Evolutionary conservation across 805 yeast genomes (phyloP).

Genomic region (Wickerhamiella domercqiae): DNA sequence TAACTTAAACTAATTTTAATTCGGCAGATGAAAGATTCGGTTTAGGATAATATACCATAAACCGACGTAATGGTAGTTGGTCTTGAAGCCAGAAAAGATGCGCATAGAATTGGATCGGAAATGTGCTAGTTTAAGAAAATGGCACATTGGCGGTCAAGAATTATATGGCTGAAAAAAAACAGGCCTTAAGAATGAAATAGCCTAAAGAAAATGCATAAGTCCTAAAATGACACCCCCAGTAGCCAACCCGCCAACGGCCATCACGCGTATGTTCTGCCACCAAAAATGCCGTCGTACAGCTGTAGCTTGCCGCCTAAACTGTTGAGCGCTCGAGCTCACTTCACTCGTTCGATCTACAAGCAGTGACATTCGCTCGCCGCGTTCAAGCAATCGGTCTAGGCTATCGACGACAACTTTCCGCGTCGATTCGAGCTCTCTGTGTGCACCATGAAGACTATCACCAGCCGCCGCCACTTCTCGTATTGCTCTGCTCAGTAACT

Average conservation of each 20-base stretch:
- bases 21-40: too few relatives aligned
- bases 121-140: too few relatives aligned
- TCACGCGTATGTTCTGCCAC: constrained; percentile 34
- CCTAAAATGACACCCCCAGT: too few relatives aligned
- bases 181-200: not conserved
- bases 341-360: constrained; percentile 69
- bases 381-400: constrained; percentile 50
- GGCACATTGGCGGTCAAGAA: not conserved
- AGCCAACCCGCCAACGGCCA: not conserved
- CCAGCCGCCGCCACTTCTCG: constrained; percentile 7
- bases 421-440: constrained; percentile 45
- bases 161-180: not conserved
- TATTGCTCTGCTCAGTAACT: constrained; percentile 9
- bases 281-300: constrained; percentile 51
- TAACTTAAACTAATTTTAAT: too few relatives aligned
- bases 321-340: constrained; percentile 47
- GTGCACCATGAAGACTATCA: constrained; percentile 20
- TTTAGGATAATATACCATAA: too few relatives aligned
- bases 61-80: too few relatives aligned
- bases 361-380: constrained; percentile 62
- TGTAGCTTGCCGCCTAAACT: constrained; percentile 55
- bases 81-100: too few relatives aligned
- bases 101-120: too few relatives aligned
- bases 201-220: not conserved
- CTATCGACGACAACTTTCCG: constrained; percentile 57